These are phyloP conservation scores for Mucor velutinosus DNA, from an alignment of 371 early-diverging fungal species.

Conservation along the genomic window DNA sequence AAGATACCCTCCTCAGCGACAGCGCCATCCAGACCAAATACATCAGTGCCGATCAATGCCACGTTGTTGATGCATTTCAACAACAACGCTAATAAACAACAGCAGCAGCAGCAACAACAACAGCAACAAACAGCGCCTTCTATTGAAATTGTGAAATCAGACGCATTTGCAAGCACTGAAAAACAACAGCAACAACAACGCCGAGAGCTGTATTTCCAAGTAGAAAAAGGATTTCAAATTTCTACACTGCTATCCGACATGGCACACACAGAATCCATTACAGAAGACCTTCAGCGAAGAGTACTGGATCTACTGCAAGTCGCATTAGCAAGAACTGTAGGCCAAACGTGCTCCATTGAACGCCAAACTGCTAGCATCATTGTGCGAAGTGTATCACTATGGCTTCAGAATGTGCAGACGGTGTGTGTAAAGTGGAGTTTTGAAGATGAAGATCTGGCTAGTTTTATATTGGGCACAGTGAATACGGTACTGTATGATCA, in stretches of 20 bases:
- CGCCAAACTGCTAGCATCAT: conserved; percentile 4
- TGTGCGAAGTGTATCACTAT: conserved; percentile 22
- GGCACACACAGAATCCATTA: conserved; percentile 19
- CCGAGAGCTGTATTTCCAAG: conserved; percentile 24
- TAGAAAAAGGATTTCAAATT: conserved; percentile 19
- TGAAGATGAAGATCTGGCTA: conserved; percentile 34
- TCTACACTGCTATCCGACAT: conserved; percentile 21
- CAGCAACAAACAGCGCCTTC: not conserved
- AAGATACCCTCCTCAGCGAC: not conserved
- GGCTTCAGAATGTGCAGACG: conserved; percentile 7
- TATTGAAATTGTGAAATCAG: conserved; percentile 24
- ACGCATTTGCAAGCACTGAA: not conserved
- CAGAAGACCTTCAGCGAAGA: conserved; percentile 10
- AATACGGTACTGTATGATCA: conserved; percentile 21
- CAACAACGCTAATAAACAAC: conserved; percentile 1
- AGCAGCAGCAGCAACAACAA: not conserved
- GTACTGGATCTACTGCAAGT: conserved; percentile 25
- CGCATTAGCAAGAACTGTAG: conserved; percentile 15
- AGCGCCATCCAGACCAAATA: conserved; percentile 5
- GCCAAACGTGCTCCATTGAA: conserved; percentile 11
- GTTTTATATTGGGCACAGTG: conserved; percentile 27
- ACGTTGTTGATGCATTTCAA: conserved; percentile 21
- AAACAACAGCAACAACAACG: conserved; percentile 1
- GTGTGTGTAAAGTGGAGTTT: conserved; percentile 27
- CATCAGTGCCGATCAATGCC: conserved; percentile 24